Percentiles rank a stretch among this genome's conserved stretches.
Conservation (phyloP, 805 yeast species). For the Ogataea henricii region DNA sequence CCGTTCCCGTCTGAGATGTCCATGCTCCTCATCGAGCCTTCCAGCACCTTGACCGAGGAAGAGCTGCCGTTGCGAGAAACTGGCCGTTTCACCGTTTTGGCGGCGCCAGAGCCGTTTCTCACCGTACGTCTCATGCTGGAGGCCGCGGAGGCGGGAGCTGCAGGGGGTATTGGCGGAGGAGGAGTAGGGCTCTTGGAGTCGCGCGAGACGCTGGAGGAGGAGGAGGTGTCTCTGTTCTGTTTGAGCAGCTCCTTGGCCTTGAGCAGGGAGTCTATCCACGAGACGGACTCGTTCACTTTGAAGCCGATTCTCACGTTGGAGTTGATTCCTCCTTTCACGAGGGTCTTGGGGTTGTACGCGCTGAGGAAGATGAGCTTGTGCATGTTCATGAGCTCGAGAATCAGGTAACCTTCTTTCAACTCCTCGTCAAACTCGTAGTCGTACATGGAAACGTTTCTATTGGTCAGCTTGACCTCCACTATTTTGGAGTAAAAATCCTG, state of each 20-base stretch:
- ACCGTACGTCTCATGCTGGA: background rate
- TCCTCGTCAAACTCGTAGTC: constrained; percentile 75
- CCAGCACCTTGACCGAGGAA: constrained; percentile 1
- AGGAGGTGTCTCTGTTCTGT: constrained; percentile 27
- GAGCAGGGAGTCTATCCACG: constrained; percentile 72
- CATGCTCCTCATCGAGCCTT: constrained; percentile 3
- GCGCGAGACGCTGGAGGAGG: constrained; percentile 1
- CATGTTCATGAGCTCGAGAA: constrained; percentile 59
- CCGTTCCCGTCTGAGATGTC: constrained; percentile 3
- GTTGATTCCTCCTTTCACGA: constrained; percentile 36
- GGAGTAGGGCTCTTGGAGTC: constrained; percentile 7
- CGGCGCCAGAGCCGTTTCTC: background rate
- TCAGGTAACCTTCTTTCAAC: constrained; percentile 59
- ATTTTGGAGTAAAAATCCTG: constrained; percentile 38
- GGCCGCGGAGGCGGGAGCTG: background rate
- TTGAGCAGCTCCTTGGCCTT: constrained; percentile 60
- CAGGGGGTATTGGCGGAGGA: background rate
- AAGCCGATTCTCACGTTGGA: constrained; percentile 38
- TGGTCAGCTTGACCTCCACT: constrained; percentile 46
- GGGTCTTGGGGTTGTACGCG: constrained; percentile 40
- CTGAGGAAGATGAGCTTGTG: constrained; percentile 60
- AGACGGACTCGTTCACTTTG: constrained; percentile 48
- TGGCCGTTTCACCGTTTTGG: background rate
- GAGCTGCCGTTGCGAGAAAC: constrained; percentile 8
- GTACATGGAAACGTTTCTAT: constrained; percentile 67